Conservation (phyloP, 2,329 filamentous ascomycete genomes). For the Pezicula carpinea region DNA sequence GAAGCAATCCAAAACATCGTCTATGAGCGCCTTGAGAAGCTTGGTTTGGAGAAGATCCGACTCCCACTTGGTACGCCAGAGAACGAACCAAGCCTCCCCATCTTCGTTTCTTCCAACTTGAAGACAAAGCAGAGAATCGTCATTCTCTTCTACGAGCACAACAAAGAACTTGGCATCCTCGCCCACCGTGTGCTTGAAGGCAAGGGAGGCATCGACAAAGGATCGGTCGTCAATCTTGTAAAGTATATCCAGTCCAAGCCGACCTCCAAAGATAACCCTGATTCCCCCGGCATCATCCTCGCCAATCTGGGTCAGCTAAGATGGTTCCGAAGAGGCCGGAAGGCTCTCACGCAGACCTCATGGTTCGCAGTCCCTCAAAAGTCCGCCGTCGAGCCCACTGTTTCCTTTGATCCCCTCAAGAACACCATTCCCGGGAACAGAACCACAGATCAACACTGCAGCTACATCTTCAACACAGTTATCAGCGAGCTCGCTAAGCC, state of each 20-base stretch:
- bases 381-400: slow-evolving; percentile 55
- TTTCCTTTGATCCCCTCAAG: slow-evolving; percentile 43
- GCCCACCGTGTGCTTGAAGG: slow-evolving; percentile 64
- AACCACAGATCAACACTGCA: slow-evolving; percentile 55
- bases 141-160: slow-evolving; percentile 67
- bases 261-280: slow-evolving; percentile 13
- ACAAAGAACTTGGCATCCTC: slow-evolving; percentile 70
- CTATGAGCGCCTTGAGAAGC: slow-evolving; percentile 52
- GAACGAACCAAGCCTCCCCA: slow-evolving; percentile 57
- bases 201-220: slow-evolving; percentile 60
- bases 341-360: slow-evolving; percentile 52
- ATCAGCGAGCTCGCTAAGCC: slow-evolving; percentile 43
- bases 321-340: slow-evolving; percentile 65
- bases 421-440: slow-evolving; percentile 62
- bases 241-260: slow-evolving; percentile 32
- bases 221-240: slow-evolving; percentile 65
- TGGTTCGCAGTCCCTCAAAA: slow-evolving; percentile 57
- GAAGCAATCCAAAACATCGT: slow-evolving; percentile 60
- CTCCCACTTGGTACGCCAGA: slow-evolving; percentile 52
- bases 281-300: slow-evolving; percentile 60
- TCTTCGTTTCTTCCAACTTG: slow-evolving; percentile 60
- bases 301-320: slow-evolving; percentile 73
- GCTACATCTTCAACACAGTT: slow-evolving; percentile 61
- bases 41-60: slow-evolving; percentile 54
- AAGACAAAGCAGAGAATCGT: slow-evolving; percentile 57